A percentile compares a stretch with the other conserved stretches of the same genome.
These are phyloP conservation scores for Boletus reticulatus DNA, from an alignment of 768 basidiomycete genomes.

Conservation along the genomic window DNA sequence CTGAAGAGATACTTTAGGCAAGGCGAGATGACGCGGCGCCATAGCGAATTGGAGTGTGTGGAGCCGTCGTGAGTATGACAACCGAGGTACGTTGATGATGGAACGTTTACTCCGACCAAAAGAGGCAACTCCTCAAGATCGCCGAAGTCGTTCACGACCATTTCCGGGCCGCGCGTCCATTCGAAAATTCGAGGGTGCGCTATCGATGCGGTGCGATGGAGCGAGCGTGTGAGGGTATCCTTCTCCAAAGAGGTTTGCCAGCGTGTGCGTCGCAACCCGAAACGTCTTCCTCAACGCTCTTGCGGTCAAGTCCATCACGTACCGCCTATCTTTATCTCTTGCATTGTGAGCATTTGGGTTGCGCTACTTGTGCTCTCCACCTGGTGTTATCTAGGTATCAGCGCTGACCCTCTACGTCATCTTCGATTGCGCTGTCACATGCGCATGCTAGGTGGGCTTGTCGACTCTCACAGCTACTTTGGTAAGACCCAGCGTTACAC, in stretches of 20 bases:
- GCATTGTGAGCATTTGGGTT: not conserved
- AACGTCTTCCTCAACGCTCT: not conserved
- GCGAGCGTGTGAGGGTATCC: constrained; percentile 14
- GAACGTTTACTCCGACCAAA: not conserved
- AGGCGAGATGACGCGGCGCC: not conserved
- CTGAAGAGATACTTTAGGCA: not conserved
- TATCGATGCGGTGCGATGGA: constrained; percentile 8
- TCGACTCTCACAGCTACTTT: not conserved
- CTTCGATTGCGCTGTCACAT: not conserved
- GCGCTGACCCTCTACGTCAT: constrained; percentile 9
- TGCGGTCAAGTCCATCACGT: not conserved
- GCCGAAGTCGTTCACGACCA: constrained; percentile 8
- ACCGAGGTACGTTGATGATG: no score
- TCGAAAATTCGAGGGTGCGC: constrained; percentile 8
- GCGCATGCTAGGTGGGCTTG: not conserved
- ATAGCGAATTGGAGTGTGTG: constrained; percentile 1
- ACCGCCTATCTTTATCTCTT: constrained; percentile 1
- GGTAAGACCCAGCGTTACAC: no score
- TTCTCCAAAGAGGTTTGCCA: not conserved
- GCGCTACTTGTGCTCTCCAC: constrained; percentile 12
- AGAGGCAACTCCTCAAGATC: constrained; percentile 18
- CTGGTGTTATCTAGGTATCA: not conserved
- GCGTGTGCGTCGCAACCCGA: not conserved
- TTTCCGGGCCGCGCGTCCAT: constrained; percentile 11
- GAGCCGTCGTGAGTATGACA: not conserved